Evolutionary conservation across 179 eudicot species (phyloP).

Genomic region (Pouteria campechiana): DNA sequence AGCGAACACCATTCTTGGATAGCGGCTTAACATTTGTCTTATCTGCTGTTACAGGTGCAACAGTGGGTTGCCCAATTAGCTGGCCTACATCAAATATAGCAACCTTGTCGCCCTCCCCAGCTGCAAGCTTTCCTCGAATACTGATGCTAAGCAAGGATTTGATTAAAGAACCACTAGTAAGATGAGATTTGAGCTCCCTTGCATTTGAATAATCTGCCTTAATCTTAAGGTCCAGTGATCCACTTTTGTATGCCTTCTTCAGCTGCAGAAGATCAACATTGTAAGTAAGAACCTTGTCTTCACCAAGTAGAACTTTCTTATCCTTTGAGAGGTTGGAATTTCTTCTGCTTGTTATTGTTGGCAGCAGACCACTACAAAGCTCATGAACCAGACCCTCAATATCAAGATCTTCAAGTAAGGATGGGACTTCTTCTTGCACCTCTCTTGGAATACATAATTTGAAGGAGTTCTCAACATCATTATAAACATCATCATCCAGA

Average conservation of each 20-base stretch:
- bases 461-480: conserved; percentile 51
- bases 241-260: conserved; percentile 98
- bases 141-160: conserved; percentile 91
- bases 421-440: conserved; percentile 52
- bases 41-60: conserved; percentile 95
- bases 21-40: conserved; percentile 97
- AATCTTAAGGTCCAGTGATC: conserved; percentile 88
- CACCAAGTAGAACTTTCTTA: conserved; percentile 41
- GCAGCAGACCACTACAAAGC: conserved; percentile 61
- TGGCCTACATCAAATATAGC: conserved; percentile 99
- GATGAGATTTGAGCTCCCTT: conserved; percentile 82
- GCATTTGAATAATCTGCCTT: conserved; percentile 95
- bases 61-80: conserved; percentile 94
- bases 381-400: conserved; percentile 71
- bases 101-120: conserved; percentile 98
- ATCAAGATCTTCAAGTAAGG: conserved; percentile 72
- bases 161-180: conserved; percentile 85
- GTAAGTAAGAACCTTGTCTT: conserved; percentile 55
- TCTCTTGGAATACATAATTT: conserved; percentile 66
- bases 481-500: conserved; percentile 61
- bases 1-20: conserved; percentile 89
- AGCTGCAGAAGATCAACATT: conserved; percentile 74
- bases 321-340: conserved; percentile 66
- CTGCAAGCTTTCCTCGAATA: conserved; percentile 93
- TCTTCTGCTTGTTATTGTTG: conserved; percentile 61